A percentile compares a stretch with the other conserved stretches of the same genome.
phyloP scores from a whole-genome alignment of 179 eudicot genomes.

The Sideroxylon spinosum region DNA sequence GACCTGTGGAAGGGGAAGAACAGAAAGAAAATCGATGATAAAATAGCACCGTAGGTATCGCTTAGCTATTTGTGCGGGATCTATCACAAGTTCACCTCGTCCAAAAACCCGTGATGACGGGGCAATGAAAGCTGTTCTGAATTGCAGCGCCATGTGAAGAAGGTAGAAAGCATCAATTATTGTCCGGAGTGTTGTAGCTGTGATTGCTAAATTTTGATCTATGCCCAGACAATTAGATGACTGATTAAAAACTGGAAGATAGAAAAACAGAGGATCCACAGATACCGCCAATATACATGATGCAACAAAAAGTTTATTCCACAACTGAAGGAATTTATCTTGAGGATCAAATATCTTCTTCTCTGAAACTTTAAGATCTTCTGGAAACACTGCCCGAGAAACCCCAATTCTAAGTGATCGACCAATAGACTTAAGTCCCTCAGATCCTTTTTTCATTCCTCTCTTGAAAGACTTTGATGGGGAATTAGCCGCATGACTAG shows the following conservation, averaged over 20 bases:
- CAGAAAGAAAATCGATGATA: slow-evolving; percentile 81
- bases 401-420: slow-evolving; percentile 86
- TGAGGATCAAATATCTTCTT: slow-evolving; percentile 96
- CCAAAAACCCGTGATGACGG: slow-evolving; percentile 99
- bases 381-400: slow-evolving; percentile 86
- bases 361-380: slow-evolving; percentile 88
- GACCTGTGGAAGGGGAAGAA: slow-evolving; percentile 98
- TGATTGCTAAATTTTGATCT: slow-evolving; percentile 65
- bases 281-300: slow-evolving; percentile 85
- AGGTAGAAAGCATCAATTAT: slow-evolving; percentile 81
- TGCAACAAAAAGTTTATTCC: slow-evolving; percentile 79
- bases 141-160: slow-evolving; percentile 84
- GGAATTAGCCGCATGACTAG: slow-evolving; percentile 29
- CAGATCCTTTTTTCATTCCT: slow-evolving; percentile 77
- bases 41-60: slow-evolving; percentile 71
- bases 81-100: slow-evolving; percentile 97
- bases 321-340: slow-evolving; percentile 77
- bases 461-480: slow-evolving; percentile 68
- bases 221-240: slow-evolving; percentile 56
- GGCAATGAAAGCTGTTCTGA: slow-evolving; percentile 95
- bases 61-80: slow-evolving; percentile 84
- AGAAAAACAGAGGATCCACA: slow-evolving; percentile 90
- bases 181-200: slow-evolving; percentile 79
- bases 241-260: slow-evolving; percentile 67
- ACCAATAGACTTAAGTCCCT: slow-evolving; percentile 86